A percentile compares a stretch with the other conserved stretches of the same genome.
phyloP scores from a whole-genome alignment of 345 rosid genomes.

The Tarenaya hassleriana region DNA sequence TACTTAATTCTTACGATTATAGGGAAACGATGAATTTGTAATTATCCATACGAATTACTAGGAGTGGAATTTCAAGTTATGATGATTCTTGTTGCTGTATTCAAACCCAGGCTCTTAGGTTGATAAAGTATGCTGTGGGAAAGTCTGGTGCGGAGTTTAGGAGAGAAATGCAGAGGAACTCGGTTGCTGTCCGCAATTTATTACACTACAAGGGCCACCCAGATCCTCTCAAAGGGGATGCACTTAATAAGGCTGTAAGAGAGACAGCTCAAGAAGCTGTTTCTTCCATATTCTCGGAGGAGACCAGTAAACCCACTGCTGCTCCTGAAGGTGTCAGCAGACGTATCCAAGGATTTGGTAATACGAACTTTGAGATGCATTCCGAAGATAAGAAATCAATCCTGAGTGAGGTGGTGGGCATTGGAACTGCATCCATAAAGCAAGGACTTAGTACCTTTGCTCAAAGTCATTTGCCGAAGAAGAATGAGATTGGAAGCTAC shows the following conservation, averaged over 20 bases:
- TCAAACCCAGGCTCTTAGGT: conserved; percentile 57
- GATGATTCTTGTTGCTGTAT: conserved; percentile 20
- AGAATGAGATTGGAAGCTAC: conserved; percentile 72
- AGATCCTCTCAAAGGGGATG: conserved; percentile 90
- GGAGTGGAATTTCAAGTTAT: background rate
- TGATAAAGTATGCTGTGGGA: conserved; percentile 79
- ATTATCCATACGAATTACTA: background rate
- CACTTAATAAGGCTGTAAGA: conserved; percentile 87
- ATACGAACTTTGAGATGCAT: conserved; percentile 65
- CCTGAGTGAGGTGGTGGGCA: conserved; percentile 86
- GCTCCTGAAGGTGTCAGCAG: conserved; percentile 53
- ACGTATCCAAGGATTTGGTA: conserved; percentile 95
- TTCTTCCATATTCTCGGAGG: conserved; percentile 75
- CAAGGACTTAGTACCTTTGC: conserved; percentile 79
- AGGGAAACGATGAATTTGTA: background rate
- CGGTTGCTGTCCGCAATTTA: conserved; percentile 71
- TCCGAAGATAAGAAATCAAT: conserved; percentile 82
- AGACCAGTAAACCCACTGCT: conserved; percentile 58
- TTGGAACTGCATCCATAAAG: conserved; percentile 92
- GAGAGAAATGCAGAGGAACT: conserved; percentile 93
- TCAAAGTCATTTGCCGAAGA: conserved; percentile 53
- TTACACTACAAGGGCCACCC: conserved; percentile 80
- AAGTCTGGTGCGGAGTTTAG: conserved; percentile 89
- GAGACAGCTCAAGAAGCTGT: conserved; percentile 84
- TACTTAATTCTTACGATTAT: background rate